Base-by-base conservation (phyloP, 2,329 filamentous ascomycete species). In the Sclerotinia glacialis region DNA sequence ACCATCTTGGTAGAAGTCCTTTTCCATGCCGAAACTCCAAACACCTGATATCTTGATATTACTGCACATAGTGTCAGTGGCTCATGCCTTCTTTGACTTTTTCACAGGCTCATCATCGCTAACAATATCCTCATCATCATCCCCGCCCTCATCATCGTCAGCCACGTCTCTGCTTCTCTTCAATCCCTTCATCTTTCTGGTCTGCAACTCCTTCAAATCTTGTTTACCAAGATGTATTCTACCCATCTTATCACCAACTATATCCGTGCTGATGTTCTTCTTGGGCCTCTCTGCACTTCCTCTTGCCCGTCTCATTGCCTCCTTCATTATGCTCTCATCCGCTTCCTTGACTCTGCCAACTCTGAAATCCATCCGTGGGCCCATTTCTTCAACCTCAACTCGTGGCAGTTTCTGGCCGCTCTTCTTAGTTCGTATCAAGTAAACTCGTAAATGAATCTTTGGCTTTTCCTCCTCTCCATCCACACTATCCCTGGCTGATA, bases 111-210 rank as follows among this genome's bases (percentile, higher is more conserved):
- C 74, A 40, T 76, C 73, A 37, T 74, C 74, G 67, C 72, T 76
- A n/a, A 76, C 78, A 67, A 82, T 80, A 72, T 81, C 81, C 67
- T 79, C 82, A 2, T 61, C 62, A 83, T 82, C 52, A 75, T 81
- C 80, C 21, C 74, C 81, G 5, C 80, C 82, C 62, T 84, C 86
- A 31, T 81, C 82, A 52, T 83, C 83, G 61, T 80, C 81, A 62
- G 84, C 83, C 31, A 86, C 80, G 69, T 88, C 88, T 65, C 92
- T 86, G 71, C 85, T 87, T 71, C 95, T 85, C 86, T 98, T 99
- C 72, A 99, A 79, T 72, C 93, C 95, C 87, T 99, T 99, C 93
- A 99, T 98, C 87, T 99, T 99, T 76, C 95, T 89, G 64, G 93
- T 96, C 83, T 99, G 95, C 79, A 99, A 79, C 74, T 90, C 86